Base-by-base conservation (phyloP, 1,139 yeast species). In the Diutina neorugosa region DNA sequence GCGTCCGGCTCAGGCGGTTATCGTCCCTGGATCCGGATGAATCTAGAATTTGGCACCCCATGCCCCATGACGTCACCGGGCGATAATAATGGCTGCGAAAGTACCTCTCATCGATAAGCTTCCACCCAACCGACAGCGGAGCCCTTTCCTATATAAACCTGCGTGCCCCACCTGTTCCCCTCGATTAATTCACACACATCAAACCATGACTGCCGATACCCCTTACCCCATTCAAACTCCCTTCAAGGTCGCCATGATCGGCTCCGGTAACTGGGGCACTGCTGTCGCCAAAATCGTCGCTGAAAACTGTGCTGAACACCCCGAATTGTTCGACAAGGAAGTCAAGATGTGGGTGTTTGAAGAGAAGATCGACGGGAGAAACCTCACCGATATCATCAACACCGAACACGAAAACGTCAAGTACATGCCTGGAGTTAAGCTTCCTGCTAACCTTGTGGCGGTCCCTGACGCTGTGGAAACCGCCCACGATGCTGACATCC, bases 231-330 rank as follows among this genome's bases (percentile, higher is more conserved):
- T 56, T 63, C 53, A 54, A 62, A 3, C 69, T 71, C 75, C 76
- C 3, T 73, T 71, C 62, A 67, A 63, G 57, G 65, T 74, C 48
- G 70, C 75, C 54, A 73, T 74, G 25, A 67, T 74, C 56, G 79
- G 79, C 19, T 72, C 77, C 27, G 78, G 79, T 40, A 74, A 74
- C 60, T 74, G 78, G 78, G 79, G 78, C 43, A 74, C 78, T 53
- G 71, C 78, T 51, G 71, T 74, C 52, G 78, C 79, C 54, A 74
- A 74, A 58, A 69, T 74, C 48, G 56, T 73, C 25, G 76, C 78
- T 20, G 78, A 74, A 61, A 74, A 74, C 62, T 68, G 76, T 41
- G 59, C 61, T 19, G 67, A 70, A 19, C 68, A 73, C 58, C 74
- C 77, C 6, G 69, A 68, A 54, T 60, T 73, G 57, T 74, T 74